These are phyloP conservation scores for Macrotyloma uniflorum DNA, from an alignment of 306 rosid species.

Conservation along the genomic window DNA sequence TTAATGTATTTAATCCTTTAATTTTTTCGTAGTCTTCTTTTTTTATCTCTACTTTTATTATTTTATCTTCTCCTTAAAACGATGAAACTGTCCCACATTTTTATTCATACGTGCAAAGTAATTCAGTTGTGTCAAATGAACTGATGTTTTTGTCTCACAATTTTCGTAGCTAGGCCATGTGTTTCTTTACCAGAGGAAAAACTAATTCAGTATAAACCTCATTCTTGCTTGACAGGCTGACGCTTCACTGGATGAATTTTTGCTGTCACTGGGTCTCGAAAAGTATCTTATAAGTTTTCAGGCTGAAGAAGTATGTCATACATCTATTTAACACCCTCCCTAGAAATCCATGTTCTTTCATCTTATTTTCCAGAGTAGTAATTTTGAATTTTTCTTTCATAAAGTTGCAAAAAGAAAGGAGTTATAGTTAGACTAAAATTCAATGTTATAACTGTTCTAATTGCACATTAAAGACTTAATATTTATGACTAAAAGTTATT, in stretches of 20 bases:
- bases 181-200: background rate
- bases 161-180: background rate
- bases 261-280: slow-evolving; percentile 73
- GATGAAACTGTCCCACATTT: background rate
- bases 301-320: slow-evolving; percentile 72
- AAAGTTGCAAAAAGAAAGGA: background rate
- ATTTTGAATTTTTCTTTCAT: background rate
- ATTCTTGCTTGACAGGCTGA: slow-evolving; percentile 56
- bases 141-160: background rate
- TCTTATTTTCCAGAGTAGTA: background rate
- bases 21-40: background rate
- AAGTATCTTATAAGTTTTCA: slow-evolving; percentile 75
- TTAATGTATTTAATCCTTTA: background rate
- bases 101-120: background rate
- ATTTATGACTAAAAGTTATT: slow-evolving; percentile 21
- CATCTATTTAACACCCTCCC: background rate
- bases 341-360: background rate
- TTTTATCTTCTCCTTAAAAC: background rate
- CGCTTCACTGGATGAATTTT: slow-evolving; percentile 60
- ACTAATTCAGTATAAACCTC: background rate
- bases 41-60: background rate
- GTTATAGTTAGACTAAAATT: background rate
- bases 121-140: background rate
- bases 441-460: background rate
- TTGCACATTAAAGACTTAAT: background rate